These are phyloP conservation scores for Fusarium neocosmosporiellum DNA, from an alignment of 2,329 filamentous ascomycete species.

Conservation along the genomic window DNA sequence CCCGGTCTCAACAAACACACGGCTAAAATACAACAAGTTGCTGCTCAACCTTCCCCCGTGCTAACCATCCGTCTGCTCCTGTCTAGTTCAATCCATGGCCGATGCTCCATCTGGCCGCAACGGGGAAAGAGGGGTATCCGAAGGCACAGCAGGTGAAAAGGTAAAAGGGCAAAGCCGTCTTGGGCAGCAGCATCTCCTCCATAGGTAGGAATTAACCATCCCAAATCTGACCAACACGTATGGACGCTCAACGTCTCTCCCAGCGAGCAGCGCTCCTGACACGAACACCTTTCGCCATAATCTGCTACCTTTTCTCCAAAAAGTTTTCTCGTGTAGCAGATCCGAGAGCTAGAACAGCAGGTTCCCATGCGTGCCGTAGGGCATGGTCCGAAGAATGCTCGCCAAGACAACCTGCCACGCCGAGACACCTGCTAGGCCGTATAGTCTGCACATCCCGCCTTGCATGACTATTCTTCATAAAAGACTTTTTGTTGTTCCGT, in stretches of 20 bases:
- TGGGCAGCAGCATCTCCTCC: constrained; percentile 28
- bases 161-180: constrained; percentile 34
- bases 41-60: constrained; percentile 43
- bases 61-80: constrained; percentile 48
- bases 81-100: constrained; percentile 48
- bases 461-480: constrained; percentile 52
- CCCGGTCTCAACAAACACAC: constrained; percentile 48
- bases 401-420: constrained; percentile 27
- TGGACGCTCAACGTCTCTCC: constrained; percentile 32
- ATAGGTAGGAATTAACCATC: constrained; percentile 44
- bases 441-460: constrained; percentile 48
- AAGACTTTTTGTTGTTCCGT: constrained; percentile 49
- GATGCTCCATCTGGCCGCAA: constrained; percentile 47
- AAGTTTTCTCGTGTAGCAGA: constrained; percentile 23
- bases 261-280: constrained; percentile 20
- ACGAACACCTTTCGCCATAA: constrained; percentile 33
- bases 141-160: constrained; percentile 40
- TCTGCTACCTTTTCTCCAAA: constrained; percentile 37
- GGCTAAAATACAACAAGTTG: constrained; percentile 55
- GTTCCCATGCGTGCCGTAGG: constrained; percentile 6
- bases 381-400: constrained; percentile 23
- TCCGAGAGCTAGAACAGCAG: constrained; percentile 23
- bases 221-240: constrained; percentile 40
- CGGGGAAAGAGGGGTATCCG: constrained; percentile 42
- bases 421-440: constrained; percentile 37